Base-by-base conservation (phyloP, 306 rosid genomes). In the Trifolium subterraneum region DNA sequence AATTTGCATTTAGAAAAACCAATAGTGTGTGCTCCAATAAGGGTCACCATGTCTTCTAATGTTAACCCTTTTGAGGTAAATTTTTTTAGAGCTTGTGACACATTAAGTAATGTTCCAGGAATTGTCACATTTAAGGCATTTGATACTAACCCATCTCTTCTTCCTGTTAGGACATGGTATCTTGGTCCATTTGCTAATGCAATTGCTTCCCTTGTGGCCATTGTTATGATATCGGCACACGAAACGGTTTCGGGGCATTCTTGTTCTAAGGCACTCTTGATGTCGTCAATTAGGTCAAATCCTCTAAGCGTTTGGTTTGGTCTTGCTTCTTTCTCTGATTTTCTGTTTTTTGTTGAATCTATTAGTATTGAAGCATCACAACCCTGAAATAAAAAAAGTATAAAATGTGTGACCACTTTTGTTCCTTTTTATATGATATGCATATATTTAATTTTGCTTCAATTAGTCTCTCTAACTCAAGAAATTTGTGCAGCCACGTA, bases 341-440 rank as follows among this genome's bases (percentile, higher is more conserved):
- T 1, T 8, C 38, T 73, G 0, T 14, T 64, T 1, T 2, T n/a
- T 0, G 68, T 80, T 2, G 90, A 64, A 47, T 87, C 87, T 18
- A 87, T 82, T 0, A 89, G 79, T 33, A 89, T 75, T 1, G 90
- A 89, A 1, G 90, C 92, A 11, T 87, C 92, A 76, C 87, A 89
- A 1, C 88, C 91, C 86, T 89, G 69, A 47, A 76, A 75, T 29
- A 12, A 6, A 23, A 27, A 25, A 52, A 19, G 29, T 52, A 18
- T 19, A 19, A 19, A 8, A 18, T 1, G 13, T 52, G 59, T 19
- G 13, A 52, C 11, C 59, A n/a, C n/a, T n/a, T n/a, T n/a, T n/a
- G n/a, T n/a, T n/a, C n/a, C n/a, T n/a, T n/a, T n/a, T n/a, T n/a
- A n/a, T n/a, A n/a, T n/a, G n/a, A n/a, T n/a, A n/a, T n/a, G n/a